These are phyloP conservation scores for Coniochaeta sp. DNA, from an alignment of 2,329 filamentous ascomycete species.

Conservation along the genomic window DNA sequence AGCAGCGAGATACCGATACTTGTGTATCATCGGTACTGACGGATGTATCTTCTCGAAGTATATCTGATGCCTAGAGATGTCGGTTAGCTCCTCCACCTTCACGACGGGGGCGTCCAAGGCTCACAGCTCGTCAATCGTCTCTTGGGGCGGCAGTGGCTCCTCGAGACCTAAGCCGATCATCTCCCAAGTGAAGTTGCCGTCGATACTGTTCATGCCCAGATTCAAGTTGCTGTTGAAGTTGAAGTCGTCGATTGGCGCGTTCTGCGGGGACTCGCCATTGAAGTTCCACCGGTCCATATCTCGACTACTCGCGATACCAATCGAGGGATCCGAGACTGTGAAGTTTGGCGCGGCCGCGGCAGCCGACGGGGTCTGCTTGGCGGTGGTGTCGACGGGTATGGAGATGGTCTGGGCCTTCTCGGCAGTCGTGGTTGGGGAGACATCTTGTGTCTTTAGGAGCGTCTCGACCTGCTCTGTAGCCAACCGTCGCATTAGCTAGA, in stretches of 20 bases:
- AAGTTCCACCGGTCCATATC: conserved; percentile 51
- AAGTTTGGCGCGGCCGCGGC: conserved; percentile 28
- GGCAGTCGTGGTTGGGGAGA: conserved; percentile 26
- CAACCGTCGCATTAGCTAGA: conserved; percentile 5
- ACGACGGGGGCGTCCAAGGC: conserved; percentile 16
- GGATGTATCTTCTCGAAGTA: conserved; percentile 90
- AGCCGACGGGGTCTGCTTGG: conserved; percentile 22
- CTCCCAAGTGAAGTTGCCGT: conserved; percentile 70
- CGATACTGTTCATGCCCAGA: conserved; percentile 42
- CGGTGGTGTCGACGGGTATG: conserved; percentile 19
- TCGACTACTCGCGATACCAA: conserved; percentile 37
- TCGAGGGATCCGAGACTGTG: conserved; percentile 35
- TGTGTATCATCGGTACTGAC: conserved; percentile 82
- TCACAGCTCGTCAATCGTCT: conserved; percentile 74
- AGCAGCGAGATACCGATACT: conserved; percentile 75
- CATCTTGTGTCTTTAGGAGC: conserved; percentile 73
- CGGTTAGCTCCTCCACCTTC: conserved; percentile 5
- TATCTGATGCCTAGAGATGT: conserved; percentile 56
- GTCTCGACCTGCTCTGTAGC: conserved; percentile 82
- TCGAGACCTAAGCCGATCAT: conserved; percentile 54
- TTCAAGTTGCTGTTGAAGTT: conserved; percentile 43
- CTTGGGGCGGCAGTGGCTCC: conserved; percentile 50
- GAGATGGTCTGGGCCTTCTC: conserved; percentile 24
- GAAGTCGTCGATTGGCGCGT: conserved; percentile 47
- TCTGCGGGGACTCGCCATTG: conserved; percentile 41